These are phyloP conservation scores for Botrytis medusae DNA, from an alignment of 2,329 filamentous ascomycete genomes.

Conservation along the genomic window DNA sequence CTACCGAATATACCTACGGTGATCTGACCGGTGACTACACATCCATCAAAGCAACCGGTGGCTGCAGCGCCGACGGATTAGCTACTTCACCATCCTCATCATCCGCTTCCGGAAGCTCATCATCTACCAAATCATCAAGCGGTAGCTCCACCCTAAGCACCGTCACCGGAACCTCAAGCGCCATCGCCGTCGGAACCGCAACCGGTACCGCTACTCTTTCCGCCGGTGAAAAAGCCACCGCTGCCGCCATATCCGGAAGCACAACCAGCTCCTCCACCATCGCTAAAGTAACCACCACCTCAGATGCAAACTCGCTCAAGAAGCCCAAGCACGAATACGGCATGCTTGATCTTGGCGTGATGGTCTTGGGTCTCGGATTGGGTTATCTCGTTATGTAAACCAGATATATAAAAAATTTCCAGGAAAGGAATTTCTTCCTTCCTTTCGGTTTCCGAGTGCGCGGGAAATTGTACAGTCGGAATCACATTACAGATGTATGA, in stretches of 20 bases:
- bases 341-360: slow-evolving; percentile 34
- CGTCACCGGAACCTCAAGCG: slow-evolving; percentile 21
- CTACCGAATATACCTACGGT: slow-evolving; percentile 49
- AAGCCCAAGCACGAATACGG: slow-evolving; percentile 36
- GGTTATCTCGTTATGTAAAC: slow-evolving; percentile 40
- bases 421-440: neutral
- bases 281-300: slow-evolving; percentile 34
- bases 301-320: slow-evolving; percentile 18
- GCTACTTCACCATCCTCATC: neutral
- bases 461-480: neutral
- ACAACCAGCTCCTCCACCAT: neutral
- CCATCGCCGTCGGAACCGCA: slow-evolving; percentile 20
- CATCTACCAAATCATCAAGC: neutral
- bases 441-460: neutral
- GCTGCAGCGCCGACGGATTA: slow-evolving; percentile 27
- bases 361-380: slow-evolving; percentile 37
- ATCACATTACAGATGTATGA: neutral
- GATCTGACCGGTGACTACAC: slow-evolving; percentile 49
- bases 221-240: slow-evolving; percentile 18
- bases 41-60: slow-evolving; percentile 46
- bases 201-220: slow-evolving; percentile 24
- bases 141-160: neutral
- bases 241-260: neutral
- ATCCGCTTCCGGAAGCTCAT: neutral
- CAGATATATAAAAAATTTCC: neutral